These are phyloP conservation scores for Tricharina praecox DNA, from an alignment of 495 filamentous ascomycete genomes.

Conservation along the genomic window DNA sequence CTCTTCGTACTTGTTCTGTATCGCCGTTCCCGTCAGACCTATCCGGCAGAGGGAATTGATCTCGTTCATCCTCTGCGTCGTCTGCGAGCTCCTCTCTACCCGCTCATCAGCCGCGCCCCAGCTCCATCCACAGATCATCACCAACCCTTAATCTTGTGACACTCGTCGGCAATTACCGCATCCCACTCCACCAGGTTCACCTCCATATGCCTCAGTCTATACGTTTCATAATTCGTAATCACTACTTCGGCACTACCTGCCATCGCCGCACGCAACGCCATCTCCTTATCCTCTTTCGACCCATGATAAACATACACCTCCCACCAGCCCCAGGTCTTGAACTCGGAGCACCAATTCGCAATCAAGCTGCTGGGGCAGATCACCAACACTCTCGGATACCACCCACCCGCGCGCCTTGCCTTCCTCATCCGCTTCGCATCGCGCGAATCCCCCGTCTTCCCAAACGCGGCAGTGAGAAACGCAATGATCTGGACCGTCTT, in stretches of 20 bases:
- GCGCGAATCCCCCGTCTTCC: conserved; percentile 81
- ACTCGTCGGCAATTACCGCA: conserved; percentile 93
- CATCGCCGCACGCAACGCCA: conserved; percentile 53
- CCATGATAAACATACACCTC: conserved; percentile 72
- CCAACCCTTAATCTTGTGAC: conserved; percentile 61
- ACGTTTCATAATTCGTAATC: conserved; percentile 86
- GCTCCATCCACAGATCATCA: too few species aligned
- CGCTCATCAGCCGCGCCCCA: too few species aligned
- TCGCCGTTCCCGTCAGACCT: conserved; percentile 86
- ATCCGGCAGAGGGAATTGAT: conserved; percentile 87
- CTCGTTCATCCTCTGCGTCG: conserved; percentile 75
- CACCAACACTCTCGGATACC: conserved; percentile 80
- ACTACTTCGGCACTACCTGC: conserved; percentile 69
- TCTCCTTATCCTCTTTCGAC: conserved; percentile 40
- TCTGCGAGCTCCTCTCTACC: conserved; percentile 49
- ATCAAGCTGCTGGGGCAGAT: conserved; percentile 81
- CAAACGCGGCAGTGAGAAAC: conserved; percentile 82
- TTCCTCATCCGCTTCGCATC: conserved; percentile 87
- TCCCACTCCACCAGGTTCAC: conserved; percentile 88
- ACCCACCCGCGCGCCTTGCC: conserved; percentile 40
- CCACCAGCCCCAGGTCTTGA: conserved; percentile 92
- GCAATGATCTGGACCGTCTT: conserved; percentile 96
- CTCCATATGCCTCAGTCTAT: conserved; percentile 52
- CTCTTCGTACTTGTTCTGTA: conserved; percentile 96
- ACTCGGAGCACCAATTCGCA: conserved; percentile 74